These are phyloP conservation scores for Schwanniomyces pseudopolymorphus DNA, from an alignment of 805 yeast species.

Conservation along the genomic window DNA sequence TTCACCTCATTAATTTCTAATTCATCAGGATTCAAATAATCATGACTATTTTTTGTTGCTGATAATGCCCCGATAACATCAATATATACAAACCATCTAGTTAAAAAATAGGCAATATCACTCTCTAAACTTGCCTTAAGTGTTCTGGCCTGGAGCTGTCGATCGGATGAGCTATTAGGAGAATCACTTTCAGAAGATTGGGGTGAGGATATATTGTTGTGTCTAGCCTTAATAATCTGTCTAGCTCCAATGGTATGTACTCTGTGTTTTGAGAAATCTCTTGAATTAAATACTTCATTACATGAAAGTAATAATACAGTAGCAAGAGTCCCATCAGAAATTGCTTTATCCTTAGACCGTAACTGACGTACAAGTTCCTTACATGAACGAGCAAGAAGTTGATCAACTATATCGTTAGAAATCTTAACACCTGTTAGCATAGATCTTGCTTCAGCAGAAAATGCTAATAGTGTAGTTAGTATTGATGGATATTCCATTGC, in stretches of 20 bases:
- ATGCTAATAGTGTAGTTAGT: constrained; percentile 53
- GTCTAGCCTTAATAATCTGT: constrained; percentile 56
- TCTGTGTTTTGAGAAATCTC: constrained; percentile 50
- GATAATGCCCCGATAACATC: constrained; percentile 65
- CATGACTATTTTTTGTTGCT: constrained; percentile 42
- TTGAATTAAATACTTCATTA: constrained; percentile 49
- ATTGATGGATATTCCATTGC: constrained; percentile 61
- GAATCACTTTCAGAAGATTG: neutral
- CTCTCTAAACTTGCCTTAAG: constrained; percentile 22
- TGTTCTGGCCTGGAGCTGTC: neutral
- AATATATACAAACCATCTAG: constrained; percentile 68
- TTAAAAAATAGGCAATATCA: constrained; percentile 53
- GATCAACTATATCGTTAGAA: constrained; percentile 47
- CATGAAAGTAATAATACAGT: constrained; percentile 59
- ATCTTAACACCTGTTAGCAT: constrained; percentile 21
- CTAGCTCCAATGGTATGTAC: constrained; percentile 68
- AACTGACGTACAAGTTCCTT: constrained; percentile 53
- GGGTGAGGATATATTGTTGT: neutral
- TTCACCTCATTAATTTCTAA: constrained; percentile 12
- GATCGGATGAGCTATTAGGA: neutral
- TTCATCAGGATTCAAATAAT: constrained; percentile 25
- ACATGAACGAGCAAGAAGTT: constrained; percentile 55
- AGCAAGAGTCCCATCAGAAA: constrained; percentile 67
- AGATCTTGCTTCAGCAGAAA: constrained; percentile 34
- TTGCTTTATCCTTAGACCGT: constrained; percentile 50